phyloP scores from a whole-genome alignment of 192 early-diverging fungal genomes.

The Thoreauomyces humboldtii region DNA sequence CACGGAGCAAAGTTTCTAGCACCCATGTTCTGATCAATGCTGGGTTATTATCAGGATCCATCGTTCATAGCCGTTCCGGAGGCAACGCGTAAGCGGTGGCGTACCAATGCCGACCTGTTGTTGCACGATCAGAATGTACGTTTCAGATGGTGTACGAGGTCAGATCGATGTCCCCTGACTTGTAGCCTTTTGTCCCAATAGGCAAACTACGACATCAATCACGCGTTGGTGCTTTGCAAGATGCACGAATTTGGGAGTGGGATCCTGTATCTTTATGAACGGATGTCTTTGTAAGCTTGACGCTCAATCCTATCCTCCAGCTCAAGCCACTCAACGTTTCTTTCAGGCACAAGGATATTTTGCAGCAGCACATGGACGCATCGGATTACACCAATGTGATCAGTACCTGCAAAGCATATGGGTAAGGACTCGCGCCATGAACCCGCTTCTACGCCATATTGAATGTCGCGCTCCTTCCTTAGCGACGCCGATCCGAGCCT shows the following conservation, averaged over 20 bases:
- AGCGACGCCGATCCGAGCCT: conserved; percentile 43
- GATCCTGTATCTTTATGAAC: conserved; percentile 84
- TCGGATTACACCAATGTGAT: conserved; percentile 41
- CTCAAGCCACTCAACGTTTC: background rate
- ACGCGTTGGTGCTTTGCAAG: conserved; percentile 88
- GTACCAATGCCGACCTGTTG: conserved; percentile 3
- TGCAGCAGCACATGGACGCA: conserved; percentile 44
- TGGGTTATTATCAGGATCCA: too few species aligned
- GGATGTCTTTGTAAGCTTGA: conserved; percentile 63
- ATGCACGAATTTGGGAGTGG: conserved; percentile 81
- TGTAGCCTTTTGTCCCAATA: too few species aligned
- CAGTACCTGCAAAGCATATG: conserved; percentile 46
- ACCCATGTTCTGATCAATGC: too few species aligned
- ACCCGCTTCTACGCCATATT: background rate
- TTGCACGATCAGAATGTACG: conserved; percentile 10
- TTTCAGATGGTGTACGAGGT: too few species aligned
- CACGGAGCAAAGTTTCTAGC: too few species aligned
- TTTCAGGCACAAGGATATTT: conserved; percentile 43
- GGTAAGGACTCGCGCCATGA: conserved; percentile 26
- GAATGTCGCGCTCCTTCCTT: background rate
- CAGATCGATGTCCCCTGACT: too few species aligned
- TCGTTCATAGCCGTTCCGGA: too few species aligned
- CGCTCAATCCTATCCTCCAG: background rate
- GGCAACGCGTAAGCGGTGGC: conserved; percentile 2
- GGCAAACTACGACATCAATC: conserved; percentile 80